phyloP scores from a whole-genome alignment of 2,329 filamentous ascomycete species.

The Erysiphe neolycopersici region DNA sequence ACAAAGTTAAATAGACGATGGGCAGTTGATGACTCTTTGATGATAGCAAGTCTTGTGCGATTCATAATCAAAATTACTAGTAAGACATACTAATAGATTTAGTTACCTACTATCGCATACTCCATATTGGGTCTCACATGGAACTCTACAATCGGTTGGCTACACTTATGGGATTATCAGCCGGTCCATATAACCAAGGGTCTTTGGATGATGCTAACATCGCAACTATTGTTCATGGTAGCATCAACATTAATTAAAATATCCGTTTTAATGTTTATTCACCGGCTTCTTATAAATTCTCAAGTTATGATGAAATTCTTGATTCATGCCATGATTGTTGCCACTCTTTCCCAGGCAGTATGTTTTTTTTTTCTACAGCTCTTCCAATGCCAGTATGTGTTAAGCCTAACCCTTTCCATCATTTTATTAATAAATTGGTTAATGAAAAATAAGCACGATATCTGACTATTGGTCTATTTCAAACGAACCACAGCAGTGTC shows the following conservation, averaged over 20 bases:
- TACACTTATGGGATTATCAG: neutral
- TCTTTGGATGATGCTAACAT: neutral
- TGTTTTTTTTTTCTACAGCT: neutral
- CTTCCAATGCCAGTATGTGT: neutral
- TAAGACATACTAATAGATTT: neutral
- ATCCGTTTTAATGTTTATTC: neutral
- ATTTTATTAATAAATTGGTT: too few relatives aligned
- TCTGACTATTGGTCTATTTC: constrained; percentile 1
- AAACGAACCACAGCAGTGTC: neutral
- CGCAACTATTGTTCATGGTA: neutral
- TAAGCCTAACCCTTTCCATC: too few relatives aligned
- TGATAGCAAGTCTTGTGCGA: neutral
- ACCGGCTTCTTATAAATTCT: neutral
- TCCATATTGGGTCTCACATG: neutral
- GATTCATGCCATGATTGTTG: neutral
- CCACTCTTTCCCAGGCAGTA: neutral
- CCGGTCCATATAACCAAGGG: neutral
- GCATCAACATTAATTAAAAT: neutral
- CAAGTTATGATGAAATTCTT: neutral
- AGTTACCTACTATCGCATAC: neutral
- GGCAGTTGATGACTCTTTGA: neutral
- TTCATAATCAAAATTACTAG: neutral
- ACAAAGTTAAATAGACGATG: neutral
- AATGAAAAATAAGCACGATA: neutral
- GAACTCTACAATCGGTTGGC: neutral